Base-by-base conservation (phyloP, 352 stramenopile species). In the Phytophthora sp. region DNA sequence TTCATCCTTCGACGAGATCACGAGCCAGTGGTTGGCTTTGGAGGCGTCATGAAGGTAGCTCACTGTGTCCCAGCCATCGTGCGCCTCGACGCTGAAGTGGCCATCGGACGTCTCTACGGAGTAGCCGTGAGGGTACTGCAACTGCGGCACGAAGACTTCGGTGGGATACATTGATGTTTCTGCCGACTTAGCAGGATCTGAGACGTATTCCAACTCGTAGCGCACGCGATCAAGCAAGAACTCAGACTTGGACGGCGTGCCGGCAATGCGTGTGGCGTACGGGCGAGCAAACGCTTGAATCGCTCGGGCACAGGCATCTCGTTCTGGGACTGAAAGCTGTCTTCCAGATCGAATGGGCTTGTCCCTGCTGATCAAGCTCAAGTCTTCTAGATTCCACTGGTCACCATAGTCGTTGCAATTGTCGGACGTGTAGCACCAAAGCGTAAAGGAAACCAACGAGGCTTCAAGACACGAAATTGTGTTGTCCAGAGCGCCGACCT, bases 361-460 rank as follows among this genome's bases (percentile, higher is more conserved):
- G 46, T 65, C 73, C 9, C 56, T 57, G 32, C 82, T 94, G 35
- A 94, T 84, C 34, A 97, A 69, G 31, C 84, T 95, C 41, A 96
- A 71, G 49, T 97, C 88, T 38, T 97, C 89, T 8, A 86, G 45
- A 75, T 97, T 97, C 89, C 89, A 97, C 43, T 83, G 60, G 39
- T 97, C 89, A 20, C 89, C 88, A 30, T 79, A 91, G 13, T 72
- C 51, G 69, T 96, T 87, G 53, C 52, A 79, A 56, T 97, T 96
- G 41, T 85, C 70, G 7, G 87, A 78, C 27, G 86, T 81, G 76
- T 98, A 98, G 51, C 85, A 95, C 92, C 91, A 98, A 15, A 97
- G 62, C 34, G 89, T 97, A 64, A 93, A 98, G 42, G 74, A 89
- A 32, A 92, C 56, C 59, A 92, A 45, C 43, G 73, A 84, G 24